Percentiles rank a stretch among this genome's conserved stretches.
These are phyloP conservation scores for Lactarius sanguifluus DNA, from an alignment of 768 basidiomycete genomes.

Conservation along the genomic window DNA sequence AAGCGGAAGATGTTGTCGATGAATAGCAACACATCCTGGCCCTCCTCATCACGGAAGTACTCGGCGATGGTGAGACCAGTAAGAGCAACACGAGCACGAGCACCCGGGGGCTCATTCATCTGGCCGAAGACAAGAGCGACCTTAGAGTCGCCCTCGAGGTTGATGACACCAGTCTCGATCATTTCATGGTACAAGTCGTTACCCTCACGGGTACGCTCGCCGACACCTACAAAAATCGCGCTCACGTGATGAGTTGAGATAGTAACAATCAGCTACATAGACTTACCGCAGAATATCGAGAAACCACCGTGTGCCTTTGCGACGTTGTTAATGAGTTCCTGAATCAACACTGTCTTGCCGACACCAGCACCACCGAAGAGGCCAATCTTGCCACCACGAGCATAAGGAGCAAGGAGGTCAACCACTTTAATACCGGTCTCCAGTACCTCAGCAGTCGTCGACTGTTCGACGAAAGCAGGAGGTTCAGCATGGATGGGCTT, in stretches of 20 bases:
- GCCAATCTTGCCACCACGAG: slow-evolving; percentile 99
- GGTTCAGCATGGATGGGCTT: slow-evolving; percentile 96
- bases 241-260: slow-evolving; percentile 9
- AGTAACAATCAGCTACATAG: slow-evolving; percentile 8
- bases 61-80: slow-evolving; percentile 99
- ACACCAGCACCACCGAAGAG: slow-evolving; percentile 99
- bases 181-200: slow-evolving; percentile 99
- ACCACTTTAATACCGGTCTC: slow-evolving; percentile 99
- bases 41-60: slow-evolving; percentile 99
- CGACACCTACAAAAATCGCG: slow-evolving; percentile 69
- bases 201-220: slow-evolving; percentile 99
- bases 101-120: slow-evolving; percentile 99
- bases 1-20: slow-evolving; percentile 99
- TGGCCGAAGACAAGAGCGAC: slow-evolving; percentile 99
- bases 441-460: slow-evolving; percentile 96
- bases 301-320: slow-evolving; percentile 99
- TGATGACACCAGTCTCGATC: slow-evolving; percentile 99
- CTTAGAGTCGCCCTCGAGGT: slow-evolving; percentile 99
- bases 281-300: slow-evolving; percentile 93
- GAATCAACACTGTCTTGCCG: slow-evolving; percentile 99
- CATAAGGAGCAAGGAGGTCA: slow-evolving; percentile 98
- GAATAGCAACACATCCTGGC: slow-evolving; percentile 99
- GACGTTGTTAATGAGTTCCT: slow-evolving; percentile 99
- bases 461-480: slow-evolving; percentile 96
- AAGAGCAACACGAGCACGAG: slow-evolving; percentile 99